Conservation (phyloP, 2,329 filamentous ascomycete species). For the Zymoseptoria ardabiliae region DNA sequence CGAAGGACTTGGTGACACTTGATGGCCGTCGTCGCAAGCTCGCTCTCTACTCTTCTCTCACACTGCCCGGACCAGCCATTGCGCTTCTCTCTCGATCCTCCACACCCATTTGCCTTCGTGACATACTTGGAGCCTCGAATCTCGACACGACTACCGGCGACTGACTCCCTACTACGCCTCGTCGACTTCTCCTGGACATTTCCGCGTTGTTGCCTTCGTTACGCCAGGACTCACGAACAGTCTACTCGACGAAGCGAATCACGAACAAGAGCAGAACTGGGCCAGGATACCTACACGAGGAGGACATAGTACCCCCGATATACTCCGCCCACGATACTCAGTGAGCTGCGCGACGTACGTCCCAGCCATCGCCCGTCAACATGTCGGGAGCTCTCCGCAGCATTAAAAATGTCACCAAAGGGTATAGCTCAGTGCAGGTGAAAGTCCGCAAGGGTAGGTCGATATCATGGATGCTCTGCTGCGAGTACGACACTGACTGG, state of each 20-base stretch:
- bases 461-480: not conserved
- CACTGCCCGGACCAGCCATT: not conserved
- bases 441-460: constrained; percentile 91
- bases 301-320: not conserved
- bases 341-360: constrained; percentile 9
- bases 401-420: constrained; percentile 99
- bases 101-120: not conserved
- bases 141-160: no score
- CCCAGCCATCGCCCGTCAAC: constrained; percentile 14
- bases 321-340: constrained; percentile 1
- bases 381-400: constrained; percentile 98
- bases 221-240: not conserved
- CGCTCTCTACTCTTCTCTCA: not conserved
- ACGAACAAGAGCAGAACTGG: not conserved
- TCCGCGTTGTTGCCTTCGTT: not conserved
- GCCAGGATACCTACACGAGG: not conserved
- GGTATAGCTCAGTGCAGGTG: constrained; percentile 91
- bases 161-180: not conserved
- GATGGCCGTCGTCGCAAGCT: not conserved
- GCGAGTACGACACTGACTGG: constrained; percentile 10
- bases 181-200: not conserved
- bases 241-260: not conserved
- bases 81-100: not conserved
- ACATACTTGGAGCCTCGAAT: not conserved
- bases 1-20: not conserved